Conservation (phyloP, 2,329 filamentous ascomycete species). For the Ceratocystis cacaofunesta region DNA sequence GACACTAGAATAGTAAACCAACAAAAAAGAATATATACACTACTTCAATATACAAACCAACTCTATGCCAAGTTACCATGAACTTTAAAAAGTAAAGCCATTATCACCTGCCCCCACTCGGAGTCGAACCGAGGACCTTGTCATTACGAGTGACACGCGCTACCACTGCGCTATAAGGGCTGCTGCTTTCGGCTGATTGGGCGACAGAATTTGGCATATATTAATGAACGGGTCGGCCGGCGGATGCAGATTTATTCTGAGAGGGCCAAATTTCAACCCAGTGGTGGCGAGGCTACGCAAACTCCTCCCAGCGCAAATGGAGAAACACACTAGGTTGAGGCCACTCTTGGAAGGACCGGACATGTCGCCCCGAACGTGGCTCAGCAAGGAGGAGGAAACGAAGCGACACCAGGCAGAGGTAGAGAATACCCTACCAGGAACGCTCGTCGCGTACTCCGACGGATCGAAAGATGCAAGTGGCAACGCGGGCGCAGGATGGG, state of each 20-base stretch:
- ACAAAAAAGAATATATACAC: background rate
- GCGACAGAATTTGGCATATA: background rate
- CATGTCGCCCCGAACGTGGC: too few species aligned
- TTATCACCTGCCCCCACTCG: constrained; percentile 22
- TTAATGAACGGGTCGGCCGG: background rate
- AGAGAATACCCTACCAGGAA: too few species aligned
- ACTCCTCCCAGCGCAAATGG: too few species aligned
- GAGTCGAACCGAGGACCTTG: constrained; percentile 27
- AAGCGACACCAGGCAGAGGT: too few species aligned
- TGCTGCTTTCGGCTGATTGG: background rate
- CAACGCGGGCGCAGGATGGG: too few species aligned
- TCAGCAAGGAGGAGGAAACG: too few species aligned
- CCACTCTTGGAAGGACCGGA: too few species aligned
- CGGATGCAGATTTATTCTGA: background rate
- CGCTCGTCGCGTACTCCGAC: too few species aligned
- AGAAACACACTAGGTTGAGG: too few species aligned
- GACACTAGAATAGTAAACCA: background rate
- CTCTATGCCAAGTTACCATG: background rate
- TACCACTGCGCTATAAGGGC: constrained; percentile 27
- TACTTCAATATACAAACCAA: background rate
- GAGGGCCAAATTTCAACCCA: too few species aligned
- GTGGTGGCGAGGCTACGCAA: too few species aligned
- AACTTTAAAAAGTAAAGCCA: background rate
- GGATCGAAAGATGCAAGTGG: too few species aligned
- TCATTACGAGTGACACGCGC: constrained; percentile 28